Evolutionary conservation across 495 filamentous ascomycete species (phyloP).

Genomic region (Hyaloscypha variabilis): DNA sequence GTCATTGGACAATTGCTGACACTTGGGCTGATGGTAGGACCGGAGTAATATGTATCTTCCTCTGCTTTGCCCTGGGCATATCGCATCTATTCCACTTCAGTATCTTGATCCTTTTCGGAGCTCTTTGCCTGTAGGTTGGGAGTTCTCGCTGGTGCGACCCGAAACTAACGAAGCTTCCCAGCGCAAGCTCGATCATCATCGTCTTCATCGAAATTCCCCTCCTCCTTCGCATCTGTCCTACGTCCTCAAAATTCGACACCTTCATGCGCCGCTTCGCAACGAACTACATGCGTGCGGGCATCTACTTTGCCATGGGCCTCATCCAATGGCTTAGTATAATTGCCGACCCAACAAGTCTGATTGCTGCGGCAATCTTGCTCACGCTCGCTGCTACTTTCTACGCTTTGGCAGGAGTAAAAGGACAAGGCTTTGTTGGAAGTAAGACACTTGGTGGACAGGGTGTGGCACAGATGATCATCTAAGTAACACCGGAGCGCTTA

Average conservation of each 20-base stretch:
- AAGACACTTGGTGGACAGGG: conserved; percentile 96
- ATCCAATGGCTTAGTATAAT: conserved; percentile 82
- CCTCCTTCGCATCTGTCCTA: conserved; percentile 96
- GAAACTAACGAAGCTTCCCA: conserved; percentile 41
- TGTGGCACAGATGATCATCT: conserved; percentile 98
- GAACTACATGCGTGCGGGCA: conserved; percentile 95
- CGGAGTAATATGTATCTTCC: conserved; percentile 89
- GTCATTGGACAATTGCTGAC: conserved; percentile 13
- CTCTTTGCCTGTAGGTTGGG: conserved; percentile 78
- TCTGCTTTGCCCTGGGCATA: conserved; percentile 94
- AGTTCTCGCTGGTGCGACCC: conserved; percentile 8
- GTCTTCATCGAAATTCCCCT: conserved; percentile 97
- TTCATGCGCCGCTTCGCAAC: conserved; percentile 92
- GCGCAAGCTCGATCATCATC: conserved; percentile 79
- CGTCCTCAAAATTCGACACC: conserved; percentile 82
- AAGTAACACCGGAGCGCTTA: conserved; percentile 29
- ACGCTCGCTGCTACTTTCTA: conserved; percentile 81
- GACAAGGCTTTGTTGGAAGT: conserved; percentile 92
- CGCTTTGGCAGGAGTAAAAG: conserved; percentile 79
- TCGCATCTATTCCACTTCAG: conserved; percentile 76
- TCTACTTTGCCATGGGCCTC: conserved; percentile 80
- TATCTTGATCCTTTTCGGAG: conserved; percentile 77
- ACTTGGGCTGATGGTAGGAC: conserved; percentile 61
- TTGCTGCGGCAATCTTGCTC: conserved; percentile 85
- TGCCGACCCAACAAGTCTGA: conserved; percentile 64